Conservation (phyloP, 805 yeast genomes). For the Debaryomyces tyrocola region DNA sequence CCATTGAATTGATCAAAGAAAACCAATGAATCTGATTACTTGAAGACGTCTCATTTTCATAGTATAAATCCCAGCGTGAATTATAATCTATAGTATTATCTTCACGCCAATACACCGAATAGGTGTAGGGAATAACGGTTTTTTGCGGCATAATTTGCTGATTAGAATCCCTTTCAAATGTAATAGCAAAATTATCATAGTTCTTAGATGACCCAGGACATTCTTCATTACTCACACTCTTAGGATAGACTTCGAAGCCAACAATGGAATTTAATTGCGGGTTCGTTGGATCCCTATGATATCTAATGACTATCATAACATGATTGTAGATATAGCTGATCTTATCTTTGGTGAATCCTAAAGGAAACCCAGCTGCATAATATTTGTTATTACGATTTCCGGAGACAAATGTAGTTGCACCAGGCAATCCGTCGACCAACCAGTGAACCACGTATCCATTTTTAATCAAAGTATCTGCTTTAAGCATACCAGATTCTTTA, state of each 20-base stretch:
- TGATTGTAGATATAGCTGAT: constrained; percentile 70
- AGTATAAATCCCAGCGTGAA: constrained; percentile 73
- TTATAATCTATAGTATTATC: constrained; percentile 65
- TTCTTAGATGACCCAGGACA: constrained; percentile 76
- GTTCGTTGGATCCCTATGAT: constrained; percentile 48
- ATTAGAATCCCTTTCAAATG: constrained; percentile 30
- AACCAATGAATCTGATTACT: constrained; percentile 68
- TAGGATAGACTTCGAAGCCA: constrained; percentile 89
- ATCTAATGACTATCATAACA: constrained; percentile 76
- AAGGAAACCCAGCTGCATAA: constrained; percentile 84
- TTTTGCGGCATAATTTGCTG: constrained; percentile 25
- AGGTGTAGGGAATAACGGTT: constrained; percentile 70
- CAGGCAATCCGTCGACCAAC: constrained; percentile 81
- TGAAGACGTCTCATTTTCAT: constrained; percentile 50
- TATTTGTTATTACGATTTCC: constrained; percentile 60
- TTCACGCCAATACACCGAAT: constrained; percentile 87
- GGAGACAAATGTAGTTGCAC: constrained; percentile 77
- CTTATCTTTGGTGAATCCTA: constrained; percentile 67
- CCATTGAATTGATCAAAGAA: constrained; percentile 69
- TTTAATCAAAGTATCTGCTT: constrained; percentile 62
- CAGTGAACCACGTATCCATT: constrained; percentile 80
- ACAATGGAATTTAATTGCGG: constrained; percentile 58
- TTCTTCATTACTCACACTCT: constrained; percentile 61
- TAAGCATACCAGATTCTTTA: constrained; percentile 46
- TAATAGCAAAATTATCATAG: constrained; percentile 56